phyloP scores from a whole-genome alignment of 495 filamentous ascomycete genomes.

The Clavariopsis aquatica region DNA sequence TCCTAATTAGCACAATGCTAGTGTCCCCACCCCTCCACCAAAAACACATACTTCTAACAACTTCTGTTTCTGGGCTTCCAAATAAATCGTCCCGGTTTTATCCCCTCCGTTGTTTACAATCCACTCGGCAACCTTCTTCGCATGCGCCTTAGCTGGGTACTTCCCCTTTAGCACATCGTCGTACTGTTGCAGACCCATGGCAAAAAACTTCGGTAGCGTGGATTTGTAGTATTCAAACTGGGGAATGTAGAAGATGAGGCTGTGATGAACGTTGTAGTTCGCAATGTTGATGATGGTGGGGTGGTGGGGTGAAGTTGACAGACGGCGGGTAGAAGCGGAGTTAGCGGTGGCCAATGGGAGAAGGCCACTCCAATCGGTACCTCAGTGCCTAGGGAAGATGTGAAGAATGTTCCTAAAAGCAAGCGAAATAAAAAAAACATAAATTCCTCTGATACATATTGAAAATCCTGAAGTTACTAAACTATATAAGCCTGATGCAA shows the following conservation, averaged over 20 bases:
- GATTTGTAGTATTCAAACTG: neutral
- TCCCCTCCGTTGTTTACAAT: constrained; percentile 63
- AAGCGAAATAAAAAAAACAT: no score
- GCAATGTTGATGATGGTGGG: neutral
- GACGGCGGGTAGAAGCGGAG: constrained; percentile 1
- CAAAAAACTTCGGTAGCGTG: neutral
- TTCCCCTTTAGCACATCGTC: constrained; percentile 56
- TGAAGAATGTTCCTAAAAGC: no score
- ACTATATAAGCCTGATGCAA: no score
- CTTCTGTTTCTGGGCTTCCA: constrained; percentile 76
- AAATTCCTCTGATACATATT: no score
- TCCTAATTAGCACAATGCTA: neutral
- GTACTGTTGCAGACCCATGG: constrained; percentile 23
- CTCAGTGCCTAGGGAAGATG: no score
- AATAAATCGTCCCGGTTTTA: constrained; percentile 71
- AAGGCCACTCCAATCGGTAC: no score
- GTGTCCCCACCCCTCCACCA: neutral
- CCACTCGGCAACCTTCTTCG: constrained; percentile 74
- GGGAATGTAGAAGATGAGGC: neutral
- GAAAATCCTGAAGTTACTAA: no score
- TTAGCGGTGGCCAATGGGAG: neutral
- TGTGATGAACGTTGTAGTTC: neutral
- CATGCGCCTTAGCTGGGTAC: constrained; percentile 94
- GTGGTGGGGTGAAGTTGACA: neutral
- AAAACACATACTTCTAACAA: constrained; percentile 41